phyloP scores from a whole-genome alignment of 495 filamentous ascomycete genomes.

The Penicillium simplicissimum region DNA sequence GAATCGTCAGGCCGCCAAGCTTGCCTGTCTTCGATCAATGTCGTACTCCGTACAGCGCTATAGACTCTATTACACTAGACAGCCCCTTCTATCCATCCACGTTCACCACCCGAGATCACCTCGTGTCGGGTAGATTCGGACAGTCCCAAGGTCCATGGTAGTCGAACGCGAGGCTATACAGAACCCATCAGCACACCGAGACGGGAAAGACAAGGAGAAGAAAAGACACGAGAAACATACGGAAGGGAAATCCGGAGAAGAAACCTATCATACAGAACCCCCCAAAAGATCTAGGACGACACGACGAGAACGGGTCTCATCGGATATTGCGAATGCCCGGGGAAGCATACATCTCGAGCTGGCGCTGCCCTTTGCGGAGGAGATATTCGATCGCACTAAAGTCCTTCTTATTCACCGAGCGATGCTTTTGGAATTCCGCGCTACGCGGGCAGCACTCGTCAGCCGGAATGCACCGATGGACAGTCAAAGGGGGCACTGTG shows the following conservation, averaged over 20 bases:
- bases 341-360: slow-evolving; percentile 81
- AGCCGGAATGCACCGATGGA: slow-evolving; percentile 15
- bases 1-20: neutral
- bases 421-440: slow-evolving; percentile 72
- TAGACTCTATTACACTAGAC: neutral
- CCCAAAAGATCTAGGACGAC: neutral
- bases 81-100: neutral
- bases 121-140: slow-evolving; percentile 1
- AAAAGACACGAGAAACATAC: slow-evolving; percentile 13
- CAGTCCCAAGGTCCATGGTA: neutral
- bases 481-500: neutral
- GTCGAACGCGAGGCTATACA: neutral
- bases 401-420: slow-evolving; percentile 77
- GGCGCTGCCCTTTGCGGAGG: slow-evolving; percentile 77
- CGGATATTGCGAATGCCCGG: slow-evolving; percentile 81
- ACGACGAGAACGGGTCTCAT: slow-evolving; percentile 18
- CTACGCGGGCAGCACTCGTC: slow-evolving; percentile 41
- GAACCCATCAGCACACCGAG: neutral
- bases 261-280: neutral
- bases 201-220: slow-evolving; percentile 9
- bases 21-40: neutral
- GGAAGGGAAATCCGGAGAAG: neutral
- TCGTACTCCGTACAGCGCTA: neutral
- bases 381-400: slow-evolving; percentile 88
- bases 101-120: neutral